Evolutionary conservation across 257 asterid species (phyloP).

Genomic region (Capsicum pubescens): DNA sequence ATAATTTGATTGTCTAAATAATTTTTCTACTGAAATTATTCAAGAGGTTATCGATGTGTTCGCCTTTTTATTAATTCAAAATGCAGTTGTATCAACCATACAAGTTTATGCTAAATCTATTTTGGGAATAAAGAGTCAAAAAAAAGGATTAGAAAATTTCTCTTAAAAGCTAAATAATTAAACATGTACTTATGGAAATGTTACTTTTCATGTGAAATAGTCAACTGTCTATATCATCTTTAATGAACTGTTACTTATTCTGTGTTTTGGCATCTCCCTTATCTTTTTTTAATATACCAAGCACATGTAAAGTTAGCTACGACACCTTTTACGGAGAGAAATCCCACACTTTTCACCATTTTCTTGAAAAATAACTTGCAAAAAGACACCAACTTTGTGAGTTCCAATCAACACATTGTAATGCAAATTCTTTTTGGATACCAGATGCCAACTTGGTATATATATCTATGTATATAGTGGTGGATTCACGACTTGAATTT

Average conservation of each 20-base stretch:
- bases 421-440: background rate
- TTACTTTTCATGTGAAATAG: slow-evolving; percentile 15
- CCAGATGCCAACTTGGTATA: background rate
- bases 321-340: background rate
- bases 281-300: background rate
- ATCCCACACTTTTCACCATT: background rate
- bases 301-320: background rate
- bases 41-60: background rate
- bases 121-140: background rate
- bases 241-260: slow-evolving; percentile 26
- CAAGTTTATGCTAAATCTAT: background rate
- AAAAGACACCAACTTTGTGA: background rate
- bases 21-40: too few species aligned
- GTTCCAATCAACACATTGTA: background rate
- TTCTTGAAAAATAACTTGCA: background rate
- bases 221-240: slow-evolving; percentile 6
- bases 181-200: background rate
- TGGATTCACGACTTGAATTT: background rate
- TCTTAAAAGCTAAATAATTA: background rate
- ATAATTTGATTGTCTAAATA: background rate
- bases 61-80: background rate
- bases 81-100: background rate
- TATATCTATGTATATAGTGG: background rate
- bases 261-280: background rate
- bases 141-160: too few species aligned